These are phyloP conservation scores for Nothophaeocryptopus gaeumannii DNA, from an alignment of 2,329 filamentous ascomycete species.

Conservation along the genomic window DNA sequence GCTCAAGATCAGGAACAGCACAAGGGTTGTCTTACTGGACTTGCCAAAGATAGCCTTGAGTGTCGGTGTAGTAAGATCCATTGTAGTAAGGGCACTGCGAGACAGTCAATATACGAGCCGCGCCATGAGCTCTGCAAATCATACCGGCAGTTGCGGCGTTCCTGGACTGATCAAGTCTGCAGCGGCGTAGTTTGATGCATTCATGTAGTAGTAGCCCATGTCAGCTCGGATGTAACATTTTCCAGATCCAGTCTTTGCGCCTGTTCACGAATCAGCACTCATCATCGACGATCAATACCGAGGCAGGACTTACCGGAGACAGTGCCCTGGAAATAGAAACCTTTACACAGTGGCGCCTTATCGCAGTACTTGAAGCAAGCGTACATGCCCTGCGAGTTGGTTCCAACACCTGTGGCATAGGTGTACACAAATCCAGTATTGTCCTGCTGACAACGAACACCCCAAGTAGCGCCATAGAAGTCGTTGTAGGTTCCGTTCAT, in stretches of 20 bases:
- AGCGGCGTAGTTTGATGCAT: constrained; percentile 1
- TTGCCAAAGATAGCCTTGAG: constrained; percentile 3
- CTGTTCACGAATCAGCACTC: constrained; percentile 3
- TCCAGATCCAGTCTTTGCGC: constrained; percentile 6
- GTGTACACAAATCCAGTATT: constrained; percentile 2
- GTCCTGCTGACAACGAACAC: constrained; percentile 16
- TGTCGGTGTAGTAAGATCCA: not conserved
- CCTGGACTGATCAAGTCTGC: not conserved
- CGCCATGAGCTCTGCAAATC: no score
- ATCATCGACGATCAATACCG: not conserved
- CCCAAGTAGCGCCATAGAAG: constrained; percentile 17
- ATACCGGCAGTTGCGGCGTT: constrained; percentile 1
- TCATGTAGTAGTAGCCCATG: not conserved
- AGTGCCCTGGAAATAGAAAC: constrained; percentile 14
- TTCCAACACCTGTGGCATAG: constrained; percentile 7
- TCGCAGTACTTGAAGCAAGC: constrained; percentile 21
- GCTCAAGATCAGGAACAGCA: not conserved
- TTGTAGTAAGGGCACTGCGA: constrained; percentile 5
- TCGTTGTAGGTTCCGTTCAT: constrained; percentile 19
- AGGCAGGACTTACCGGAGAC: constrained; percentile 3
- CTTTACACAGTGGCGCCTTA: constrained; percentile 14
- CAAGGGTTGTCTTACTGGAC: not conserved
- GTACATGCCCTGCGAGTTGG: constrained; percentile 18
- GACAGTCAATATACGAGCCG: not conserved
- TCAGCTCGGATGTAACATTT: constrained; percentile 5